Base-by-base conservation (phyloP, 2,329 filamentous ascomycete genomes). In the Fusarium phyllophilum region DNA sequence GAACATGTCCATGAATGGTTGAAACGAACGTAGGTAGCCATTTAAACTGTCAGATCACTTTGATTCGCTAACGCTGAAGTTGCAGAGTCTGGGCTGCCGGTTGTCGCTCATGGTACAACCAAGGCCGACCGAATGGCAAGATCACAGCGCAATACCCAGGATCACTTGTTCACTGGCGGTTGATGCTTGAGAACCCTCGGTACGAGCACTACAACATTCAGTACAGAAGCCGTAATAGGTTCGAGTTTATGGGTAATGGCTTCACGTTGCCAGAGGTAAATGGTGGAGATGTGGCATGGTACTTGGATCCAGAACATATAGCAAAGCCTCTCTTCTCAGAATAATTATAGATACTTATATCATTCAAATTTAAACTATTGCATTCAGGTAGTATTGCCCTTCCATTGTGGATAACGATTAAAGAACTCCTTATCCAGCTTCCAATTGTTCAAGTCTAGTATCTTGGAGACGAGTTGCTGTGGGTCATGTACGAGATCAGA, bases 241-340 rank as follows among this genome's bases (percentile, higher is more conserved):
- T 68, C 11, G 60, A 64, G 54, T 68, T 68, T 26, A 68, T 68
- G 65, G 60, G 65, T 2, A 68, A 68, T 15, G 65, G 65, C 6
- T 68, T 68, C 3, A 68, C 65, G 5, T 7, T 52, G 13, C 45
- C 24, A 2, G 65, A 68, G 6, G 52, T 59, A 8, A 41, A 49
- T 20, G 65, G 65, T 8, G 33, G 52, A 38, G 65, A 68, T 41
- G 12, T 64, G 22, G 44, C 65, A 13, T 68, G 59, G 59, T 68
- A 68, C 31, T 17, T 68, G 45, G 65, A 68, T 33, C 45, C 49
- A 22, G 60, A 64, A 1, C 41, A 59, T 14, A 58, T 68, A 29
- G 22, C 56, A 33, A 64, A 54, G 41, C 60, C 65, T 33, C 46
- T 68, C 5, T 68, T 68, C 34, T 41, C 60, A 33, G 36, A 55